These are phyloP conservation scores for Malus hybrid DNA, from an alignment of 331 rosid species.

Conservation along the genomic window DNA sequence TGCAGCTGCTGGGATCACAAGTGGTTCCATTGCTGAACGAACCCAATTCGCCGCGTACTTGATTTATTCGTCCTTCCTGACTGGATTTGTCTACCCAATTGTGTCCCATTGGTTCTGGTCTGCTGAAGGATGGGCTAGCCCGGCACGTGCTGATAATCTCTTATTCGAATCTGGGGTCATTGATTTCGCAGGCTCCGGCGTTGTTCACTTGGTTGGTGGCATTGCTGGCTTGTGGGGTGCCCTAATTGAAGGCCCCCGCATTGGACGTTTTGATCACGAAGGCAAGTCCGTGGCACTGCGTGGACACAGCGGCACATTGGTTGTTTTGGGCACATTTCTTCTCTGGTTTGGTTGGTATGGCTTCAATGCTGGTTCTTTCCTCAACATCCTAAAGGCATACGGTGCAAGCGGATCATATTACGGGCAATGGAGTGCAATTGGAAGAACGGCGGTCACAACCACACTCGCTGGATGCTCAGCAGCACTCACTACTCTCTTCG, in stretches of 20 bases:
- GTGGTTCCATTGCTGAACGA: constrained; percentile 64
- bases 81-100: constrained; percentile 57
- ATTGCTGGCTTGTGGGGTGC: constrained; percentile 74
- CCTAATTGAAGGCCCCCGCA: constrained; percentile 51
- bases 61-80: constrained; percentile 48
- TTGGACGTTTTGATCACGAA: constrained; percentile 42
- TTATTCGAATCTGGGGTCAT: constrained; percentile 57
- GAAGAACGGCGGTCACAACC: constrained; percentile 62
- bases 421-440: constrained; percentile 75
- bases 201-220: constrained; percentile 64
- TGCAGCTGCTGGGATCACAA: constrained; percentile 64
- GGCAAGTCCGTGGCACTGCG: constrained; percentile 35
- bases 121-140: constrained; percentile 55
- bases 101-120: constrained; percentile 77
- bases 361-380: constrained; percentile 62
- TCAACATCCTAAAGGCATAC: constrained; percentile 27
- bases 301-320: constrained; percentile 57
- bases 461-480: constrained; percentile 56
- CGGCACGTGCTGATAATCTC: constrained; percentile 13
- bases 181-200: constrained; percentile 67
- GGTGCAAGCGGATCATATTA: constrained; percentile 27
- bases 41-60: constrained; percentile 51
- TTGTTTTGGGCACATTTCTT: constrained; percentile 56
- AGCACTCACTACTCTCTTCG: constrained; percentile 47
- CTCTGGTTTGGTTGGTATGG: constrained; percentile 81